Evolutionary conservation across 1,139 yeast genomes (phyloP).

Genomic region (Candida tetrigidarum): DNA sequence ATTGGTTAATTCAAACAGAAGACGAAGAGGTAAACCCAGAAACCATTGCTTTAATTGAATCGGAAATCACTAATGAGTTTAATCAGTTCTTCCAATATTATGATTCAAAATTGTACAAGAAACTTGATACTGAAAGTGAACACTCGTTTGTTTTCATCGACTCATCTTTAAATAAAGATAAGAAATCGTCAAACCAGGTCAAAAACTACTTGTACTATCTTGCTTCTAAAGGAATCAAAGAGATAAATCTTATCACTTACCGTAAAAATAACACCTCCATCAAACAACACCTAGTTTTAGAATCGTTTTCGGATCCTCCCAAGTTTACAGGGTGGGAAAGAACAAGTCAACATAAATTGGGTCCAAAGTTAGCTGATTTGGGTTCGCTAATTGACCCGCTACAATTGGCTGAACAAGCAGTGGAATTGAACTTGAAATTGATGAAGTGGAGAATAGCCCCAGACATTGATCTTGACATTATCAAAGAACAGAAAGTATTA

Average conservation of each 20-base stretch:
- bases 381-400: conserved; percentile 80
- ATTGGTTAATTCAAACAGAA: conserved; percentile 34
- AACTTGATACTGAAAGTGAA: conserved; percentile 1
- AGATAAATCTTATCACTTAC: conserved; percentile 44
- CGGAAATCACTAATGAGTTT: conserved; percentile 6
- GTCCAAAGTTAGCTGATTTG: conserved; percentile 83
- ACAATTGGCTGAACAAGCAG: conserved; percentile 87
- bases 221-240: conserved; percentile 38
- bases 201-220: conserved; percentile 69
- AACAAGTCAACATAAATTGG: conserved; percentile 68
- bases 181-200: conserved; percentile 62
- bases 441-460: conserved; percentile 99
- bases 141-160: conserved; percentile 60
- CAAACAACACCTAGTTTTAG: conserved; percentile 23
- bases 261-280: conserved; percentile 30
- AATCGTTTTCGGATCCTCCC: conserved; percentile 20
- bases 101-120: conserved; percentile 12
- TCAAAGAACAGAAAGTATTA: conserved; percentile 65
- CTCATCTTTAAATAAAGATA: conserved; percentile 48
- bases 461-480: conserved; percentile 64
- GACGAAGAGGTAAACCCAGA: conserved; percentile 8
- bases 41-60: conserved; percentile 6
- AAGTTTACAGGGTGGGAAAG: conserved; percentile 90
- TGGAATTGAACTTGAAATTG: conserved; percentile 82
- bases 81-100: conserved; percentile 21